Evolutionary conservation across 345 rosid genomes (phyloP).

Genomic region (Noccaea caerulescens): DNA sequence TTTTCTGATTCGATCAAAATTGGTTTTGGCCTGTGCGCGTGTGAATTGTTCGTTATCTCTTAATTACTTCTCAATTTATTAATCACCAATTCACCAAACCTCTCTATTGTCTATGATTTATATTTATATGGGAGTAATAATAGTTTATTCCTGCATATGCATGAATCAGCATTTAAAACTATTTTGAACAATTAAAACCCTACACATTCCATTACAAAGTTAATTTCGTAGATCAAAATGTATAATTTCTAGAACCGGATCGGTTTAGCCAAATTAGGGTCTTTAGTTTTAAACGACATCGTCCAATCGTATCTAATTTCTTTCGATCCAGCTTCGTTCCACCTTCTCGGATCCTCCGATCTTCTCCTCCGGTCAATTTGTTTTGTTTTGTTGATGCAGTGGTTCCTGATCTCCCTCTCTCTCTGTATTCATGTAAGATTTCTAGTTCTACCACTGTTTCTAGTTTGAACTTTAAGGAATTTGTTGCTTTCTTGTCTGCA

Average conservation of each 20-base stretch:
- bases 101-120: not conserved
- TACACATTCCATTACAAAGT: not conserved
- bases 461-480: slow-evolving; percentile 52
- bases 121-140: not conserved
- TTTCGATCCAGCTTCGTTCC: no score
- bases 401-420: no score
- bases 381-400: no score
- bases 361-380: no score
- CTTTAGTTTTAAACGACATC: no score
- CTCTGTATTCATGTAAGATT: no score
- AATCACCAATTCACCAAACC: not conserved
- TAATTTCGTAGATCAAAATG: not conserved
- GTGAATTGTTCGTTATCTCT: not conserved
- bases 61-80: not conserved
- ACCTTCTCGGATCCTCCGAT: no score
- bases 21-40: not conserved
- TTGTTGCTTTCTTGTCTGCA: slow-evolving; percentile 88
- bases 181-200: not conserved
- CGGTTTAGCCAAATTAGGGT: no score
- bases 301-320: no score
- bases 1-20: not conserved
- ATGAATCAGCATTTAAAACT: not conserved
- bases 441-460: no score
- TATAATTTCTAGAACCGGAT: no score
- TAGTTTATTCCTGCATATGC: not conserved